Conservation (phyloP, 345 rosid species). For the Salix koriyanagi region DNA sequence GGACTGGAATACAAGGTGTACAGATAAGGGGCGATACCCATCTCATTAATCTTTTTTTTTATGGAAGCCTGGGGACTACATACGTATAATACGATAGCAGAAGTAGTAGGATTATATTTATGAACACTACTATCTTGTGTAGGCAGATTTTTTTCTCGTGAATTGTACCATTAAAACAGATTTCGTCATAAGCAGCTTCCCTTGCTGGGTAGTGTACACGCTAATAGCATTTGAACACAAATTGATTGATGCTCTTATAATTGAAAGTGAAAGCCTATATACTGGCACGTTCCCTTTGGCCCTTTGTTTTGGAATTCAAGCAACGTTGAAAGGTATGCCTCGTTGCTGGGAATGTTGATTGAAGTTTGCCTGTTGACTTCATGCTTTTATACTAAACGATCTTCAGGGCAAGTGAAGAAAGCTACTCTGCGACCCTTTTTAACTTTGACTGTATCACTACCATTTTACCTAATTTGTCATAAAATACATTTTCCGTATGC, state of each 20-base stretch:
- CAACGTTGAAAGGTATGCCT: background rate
- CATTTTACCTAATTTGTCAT: background rate
- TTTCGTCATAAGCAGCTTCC: background rate
- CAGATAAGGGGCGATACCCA: conserved; percentile 9
- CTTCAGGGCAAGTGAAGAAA: background rate
- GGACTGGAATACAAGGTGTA: conserved; percentile 22
- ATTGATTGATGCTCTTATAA: background rate
- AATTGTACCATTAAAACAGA: conserved; percentile 1
- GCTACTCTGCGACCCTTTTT: background rate
- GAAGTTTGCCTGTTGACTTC: background rate
- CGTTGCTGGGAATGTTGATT: background rate
- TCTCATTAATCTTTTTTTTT: background rate
- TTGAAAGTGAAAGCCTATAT: background rate
- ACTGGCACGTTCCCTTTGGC: background rate
- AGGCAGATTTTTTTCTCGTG: conserved; percentile 9
- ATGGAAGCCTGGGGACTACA: background rate
- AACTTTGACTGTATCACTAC: background rate
- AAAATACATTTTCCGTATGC: background rate
- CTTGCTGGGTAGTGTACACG: background rate
- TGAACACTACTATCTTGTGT: background rate
- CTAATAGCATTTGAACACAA: background rate
- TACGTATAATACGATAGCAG: background rate
- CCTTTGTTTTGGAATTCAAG: background rate
- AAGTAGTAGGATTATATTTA: background rate
- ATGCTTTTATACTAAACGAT: background rate